Percentiles rank a stretch among this genome's conserved stretches.
These are phyloP conservation scores for Salix koriyanagi DNA, from an alignment of 345 rosid species.

Conservation along the genomic window DNA sequence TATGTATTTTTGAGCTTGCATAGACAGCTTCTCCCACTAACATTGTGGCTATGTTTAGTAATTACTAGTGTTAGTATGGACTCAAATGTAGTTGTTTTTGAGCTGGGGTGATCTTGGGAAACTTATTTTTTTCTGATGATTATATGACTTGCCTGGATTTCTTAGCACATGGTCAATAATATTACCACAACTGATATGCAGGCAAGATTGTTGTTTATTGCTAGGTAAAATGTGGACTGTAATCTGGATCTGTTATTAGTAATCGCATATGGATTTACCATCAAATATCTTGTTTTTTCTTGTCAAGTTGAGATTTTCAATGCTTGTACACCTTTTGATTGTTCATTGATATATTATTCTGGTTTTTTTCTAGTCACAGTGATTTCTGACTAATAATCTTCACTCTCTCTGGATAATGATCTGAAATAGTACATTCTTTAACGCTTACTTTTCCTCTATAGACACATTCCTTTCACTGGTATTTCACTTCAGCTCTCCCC, in stretches of 20 bases:
- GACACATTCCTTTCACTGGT: constrained; percentile 90
- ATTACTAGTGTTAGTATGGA: too few relatives aligned
- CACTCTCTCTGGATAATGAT: background rate
- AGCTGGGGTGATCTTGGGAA: too few relatives aligned
- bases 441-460: constrained; percentile 29
- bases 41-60: background rate
- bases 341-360: background rate
- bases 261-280: background rate
- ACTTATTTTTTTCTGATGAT: too few relatives aligned
- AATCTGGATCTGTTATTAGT: background rate
- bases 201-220: background rate
- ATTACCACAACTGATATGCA: background rate
- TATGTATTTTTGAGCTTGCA: background rate
- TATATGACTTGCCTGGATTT: too few relatives aligned
- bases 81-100: too few relatives aligned
- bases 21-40: background rate
- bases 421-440: constrained; percentile 31
- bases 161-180: background rate
- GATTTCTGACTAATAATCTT: background rate
- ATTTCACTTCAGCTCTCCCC: constrained; percentile 95
- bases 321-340: background rate
- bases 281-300: background rate
- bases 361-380: too few relatives aligned
- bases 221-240: background rate
- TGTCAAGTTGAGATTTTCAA: background rate